Percentiles rank a stretch among this genome's conserved stretches.
Evolutionary conservation across 805 yeast species (phyloP).

Genomic region (Torulaspora franciscae): DNA sequence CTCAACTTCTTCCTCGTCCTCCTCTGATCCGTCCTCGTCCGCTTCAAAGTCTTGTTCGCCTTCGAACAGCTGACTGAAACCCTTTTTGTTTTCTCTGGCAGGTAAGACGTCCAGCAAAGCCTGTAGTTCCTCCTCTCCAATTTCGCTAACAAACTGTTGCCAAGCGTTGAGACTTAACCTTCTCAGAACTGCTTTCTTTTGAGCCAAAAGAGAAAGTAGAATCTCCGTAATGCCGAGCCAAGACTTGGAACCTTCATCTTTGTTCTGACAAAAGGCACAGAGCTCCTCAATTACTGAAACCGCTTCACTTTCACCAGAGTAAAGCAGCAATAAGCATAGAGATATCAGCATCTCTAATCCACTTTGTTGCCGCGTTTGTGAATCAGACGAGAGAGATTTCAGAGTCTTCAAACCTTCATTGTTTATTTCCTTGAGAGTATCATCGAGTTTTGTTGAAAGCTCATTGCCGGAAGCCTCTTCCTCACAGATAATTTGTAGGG

Average conservation of each 20-base stretch:
- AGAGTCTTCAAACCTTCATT: slow-evolving; percentile 47
- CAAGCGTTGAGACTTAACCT: slow-evolving; percentile 53
- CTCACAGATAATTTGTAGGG: slow-evolving; percentile 39
- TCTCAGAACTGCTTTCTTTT: slow-evolving; percentile 53
- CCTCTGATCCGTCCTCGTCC: slow-evolving; percentile 40
- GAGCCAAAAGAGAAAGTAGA: slow-evolving; percentile 51
- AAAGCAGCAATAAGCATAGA: slow-evolving; percentile 70
- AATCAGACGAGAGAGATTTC: slow-evolving; percentile 36
- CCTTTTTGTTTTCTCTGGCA: slow-evolving; percentile 75
- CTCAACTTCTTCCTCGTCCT: slow-evolving; percentile 32
- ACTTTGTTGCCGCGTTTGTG: slow-evolving; percentile 38
- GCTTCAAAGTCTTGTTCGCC: slow-evolving; percentile 49
- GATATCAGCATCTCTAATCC: slow-evolving; percentile 77
- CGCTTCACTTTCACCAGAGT: slow-evolving; percentile 72
- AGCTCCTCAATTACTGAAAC: slow-evolving; percentile 70
- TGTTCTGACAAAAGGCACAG: slow-evolving; percentile 36
- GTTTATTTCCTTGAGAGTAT: slow-evolving; percentile 47
- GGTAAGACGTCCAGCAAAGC: slow-evolving; percentile 50
- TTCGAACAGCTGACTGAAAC: slow-evolving; percentile 71
- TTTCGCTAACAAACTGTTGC: slow-evolving; percentile 49
- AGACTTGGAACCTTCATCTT: slow-evolving; percentile 37
- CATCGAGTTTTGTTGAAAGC: slow-evolving; percentile 49
- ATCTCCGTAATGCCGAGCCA: slow-evolving; percentile 55
- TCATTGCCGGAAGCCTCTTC: slow-evolving; percentile 24
- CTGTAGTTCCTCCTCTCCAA: slow-evolving; percentile 43